Evolutionary conservation across 2,329 filamentous ascomycete species (phyloP), one percentile per base, ranked within the genome.

Genomic region (Trichocomaceae sp.): DNA sequence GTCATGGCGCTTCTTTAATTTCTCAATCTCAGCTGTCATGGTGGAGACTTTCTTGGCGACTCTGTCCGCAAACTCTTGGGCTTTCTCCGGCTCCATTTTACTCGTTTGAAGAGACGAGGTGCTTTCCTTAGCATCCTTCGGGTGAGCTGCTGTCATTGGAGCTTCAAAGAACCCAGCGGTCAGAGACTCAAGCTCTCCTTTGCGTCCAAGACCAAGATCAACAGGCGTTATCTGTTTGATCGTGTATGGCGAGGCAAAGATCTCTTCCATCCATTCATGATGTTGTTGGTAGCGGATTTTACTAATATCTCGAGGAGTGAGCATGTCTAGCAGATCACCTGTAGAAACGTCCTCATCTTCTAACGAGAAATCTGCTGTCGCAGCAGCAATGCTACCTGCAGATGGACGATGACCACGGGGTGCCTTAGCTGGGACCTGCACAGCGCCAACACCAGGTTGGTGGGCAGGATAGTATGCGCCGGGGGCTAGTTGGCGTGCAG

Each of bases 261-360:
- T 85, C 72, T 99, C 92, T 66, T 97, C 93, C 89, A 99, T 96
- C 93, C 92, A 97, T 69, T 96, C 90, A 65, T 99, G 92, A 64
- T 99, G 95, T 67, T 96, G 90, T 68, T 86, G 86, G 70, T 96
- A 99, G 54, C 93, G 83, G 60, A 84, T 83, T 57, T 89, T 78
- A 62, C 90, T 95, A 58, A 99, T 87, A 60, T 99, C 93, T 44
- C 91, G 83, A 2, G 91, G 91, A 0, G 90, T 92, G 59, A 96
- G 77, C 59, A 90, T 83, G 67, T 99, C 93, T 64, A 99, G 89
- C 68, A 91, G 80, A 69, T 99, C 93, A 26, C 90, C 90, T 19
- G 88, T 80, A 6, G 86, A 87, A 2, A 87, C 87, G 65, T 96
- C 92, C 69, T 97, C 91, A 55, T 96, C 91, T 52, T 96, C 90